These are phyloP conservation scores for Heterobasidion annosum DNA, from an alignment of 1,284 basidiomycete genomes.

Conservation along the genomic window DNA sequence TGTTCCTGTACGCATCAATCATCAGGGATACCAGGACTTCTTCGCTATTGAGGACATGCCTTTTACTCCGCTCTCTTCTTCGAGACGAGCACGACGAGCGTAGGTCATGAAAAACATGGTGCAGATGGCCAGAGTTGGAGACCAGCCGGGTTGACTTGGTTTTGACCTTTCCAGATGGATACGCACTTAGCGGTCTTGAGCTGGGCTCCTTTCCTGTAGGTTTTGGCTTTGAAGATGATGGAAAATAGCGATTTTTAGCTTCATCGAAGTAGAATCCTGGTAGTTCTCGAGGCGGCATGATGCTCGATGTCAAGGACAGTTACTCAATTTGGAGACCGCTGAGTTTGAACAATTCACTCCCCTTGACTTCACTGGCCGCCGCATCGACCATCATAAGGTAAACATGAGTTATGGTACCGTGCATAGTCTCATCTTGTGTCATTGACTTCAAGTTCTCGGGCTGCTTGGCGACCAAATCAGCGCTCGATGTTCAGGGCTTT, in stretches of 20 bases:
- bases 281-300: conserved; percentile 32
- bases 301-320: too few species aligned
- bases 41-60: background rate
- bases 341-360: too few species aligned
- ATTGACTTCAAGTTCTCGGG: too few species aligned
- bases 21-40: background rate
- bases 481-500: too few species aligned
- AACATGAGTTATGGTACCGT: too few species aligned
- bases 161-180: background rate
- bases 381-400: too few species aligned
- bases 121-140: background rate
- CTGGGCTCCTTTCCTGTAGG: background rate
- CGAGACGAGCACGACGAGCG: background rate
- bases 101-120: background rate
- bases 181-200: background rate
- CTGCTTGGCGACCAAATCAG: too few species aligned
- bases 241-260: conserved; percentile 42
- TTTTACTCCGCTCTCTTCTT: background rate
- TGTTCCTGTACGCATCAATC: background rate
- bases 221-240: conserved; percentile 34
- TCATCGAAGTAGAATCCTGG: conserved; percentile 47
- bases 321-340: too few species aligned
- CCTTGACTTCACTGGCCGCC: too few species aligned
- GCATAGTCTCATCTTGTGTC: too few species aligned
- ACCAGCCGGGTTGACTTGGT: background rate